Base-by-base conservation (phyloP, 1,284 basidiomycete species). In the Neonothopanus nambi region DNA sequence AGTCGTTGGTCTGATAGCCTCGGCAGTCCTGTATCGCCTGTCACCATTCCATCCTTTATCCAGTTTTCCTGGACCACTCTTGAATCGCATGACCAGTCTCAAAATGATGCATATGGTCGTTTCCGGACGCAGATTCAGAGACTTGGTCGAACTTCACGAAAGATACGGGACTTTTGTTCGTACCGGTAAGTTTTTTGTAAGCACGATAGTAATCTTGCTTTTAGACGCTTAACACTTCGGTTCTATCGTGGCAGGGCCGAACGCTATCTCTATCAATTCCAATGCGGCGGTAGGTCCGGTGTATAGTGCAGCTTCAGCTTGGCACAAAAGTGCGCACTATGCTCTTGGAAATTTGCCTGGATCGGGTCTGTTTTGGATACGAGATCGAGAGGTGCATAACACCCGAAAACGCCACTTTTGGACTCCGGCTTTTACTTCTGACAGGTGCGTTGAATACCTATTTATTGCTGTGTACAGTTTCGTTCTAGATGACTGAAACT, bases 11-110 rank as follows among this genome's bases (percentile, higher is more conserved):
- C 26, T 28, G 26, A 11, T 28, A 11, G 26, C 26, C 5, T 28
- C 26, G 11, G 26, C 26, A 5, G 45, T 68, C 21, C 18, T 67
- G 1, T 80, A 80, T 59, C 74, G 78, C 11, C 53, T 79, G 6
- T 78, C 77, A 4, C 77, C 77, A 4, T 71, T 72, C 61, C 78
- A 80, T 56, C 77, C 78, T 6, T 75, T 18, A 41, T 68, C 36
- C 13, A 15, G 5, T 7, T 39, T 39, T 20, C 37, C 37, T 6
- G 37, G 37, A 7, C 37, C 37, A 5, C 7, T 39, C 5, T 20
- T 39, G 15, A 15, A 15, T 39, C 37, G 20, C 5, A 39, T 39
- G n/a, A 39, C 37, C 37, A 39, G 37, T 15, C 13, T 39, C 6
- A 39, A 15, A 5, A 39, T 39, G 37, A 7, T 39, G 5, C 37